Conservation (phyloP, 768 basidiomycete genomes). For the Mycena filopes region DNA sequence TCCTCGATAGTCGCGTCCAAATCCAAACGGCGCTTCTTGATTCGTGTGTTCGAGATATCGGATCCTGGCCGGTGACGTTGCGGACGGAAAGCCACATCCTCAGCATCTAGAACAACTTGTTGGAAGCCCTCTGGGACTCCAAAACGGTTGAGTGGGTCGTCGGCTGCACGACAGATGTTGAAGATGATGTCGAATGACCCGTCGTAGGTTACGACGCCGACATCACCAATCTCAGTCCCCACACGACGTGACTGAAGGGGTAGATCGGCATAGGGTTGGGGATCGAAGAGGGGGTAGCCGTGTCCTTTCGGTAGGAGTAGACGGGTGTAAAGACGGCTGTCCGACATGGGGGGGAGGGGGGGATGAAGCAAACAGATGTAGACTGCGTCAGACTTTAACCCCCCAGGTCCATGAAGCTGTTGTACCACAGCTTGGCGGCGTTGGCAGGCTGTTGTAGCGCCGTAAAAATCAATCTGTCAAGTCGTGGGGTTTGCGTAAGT, state of each 20-base stretch:
- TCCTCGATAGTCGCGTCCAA: too few species aligned
- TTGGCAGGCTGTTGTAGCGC: too few species aligned
- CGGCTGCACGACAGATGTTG: conserved; percentile 24
- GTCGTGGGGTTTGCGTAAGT: too few species aligned
- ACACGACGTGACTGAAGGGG: not conserved
- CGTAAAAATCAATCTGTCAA: too few species aligned
- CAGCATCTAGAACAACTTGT: not conserved
- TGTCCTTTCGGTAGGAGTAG: not conserved
- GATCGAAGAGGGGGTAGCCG: conserved; percentile 13
- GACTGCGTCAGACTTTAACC: too few species aligned
- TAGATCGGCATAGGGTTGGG: conserved; percentile 5
- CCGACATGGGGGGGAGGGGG: too few species aligned
- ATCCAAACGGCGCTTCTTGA: too few species aligned
- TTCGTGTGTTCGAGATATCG: conserved; percentile 6
- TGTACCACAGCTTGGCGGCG: too few species aligned
- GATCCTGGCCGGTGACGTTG: not conserved
- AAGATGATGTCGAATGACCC: conserved; percentile 30
- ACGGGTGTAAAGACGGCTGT: too few species aligned
- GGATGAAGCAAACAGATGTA: too few species aligned
- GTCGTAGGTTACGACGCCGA: conserved; percentile 25
- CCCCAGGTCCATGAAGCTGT: too few species aligned
- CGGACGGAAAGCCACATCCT: not conserved
- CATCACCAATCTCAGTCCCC: conserved; percentile 28
- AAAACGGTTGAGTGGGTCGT: conserved; percentile 20
- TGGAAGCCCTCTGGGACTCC: conserved; percentile 24